Percentiles rank a stretch among this genome's conserved stretches.
phyloP scores from a whole-genome alignment of 352 stramenopile species.

The Phytophthora brassicae region DNA sequence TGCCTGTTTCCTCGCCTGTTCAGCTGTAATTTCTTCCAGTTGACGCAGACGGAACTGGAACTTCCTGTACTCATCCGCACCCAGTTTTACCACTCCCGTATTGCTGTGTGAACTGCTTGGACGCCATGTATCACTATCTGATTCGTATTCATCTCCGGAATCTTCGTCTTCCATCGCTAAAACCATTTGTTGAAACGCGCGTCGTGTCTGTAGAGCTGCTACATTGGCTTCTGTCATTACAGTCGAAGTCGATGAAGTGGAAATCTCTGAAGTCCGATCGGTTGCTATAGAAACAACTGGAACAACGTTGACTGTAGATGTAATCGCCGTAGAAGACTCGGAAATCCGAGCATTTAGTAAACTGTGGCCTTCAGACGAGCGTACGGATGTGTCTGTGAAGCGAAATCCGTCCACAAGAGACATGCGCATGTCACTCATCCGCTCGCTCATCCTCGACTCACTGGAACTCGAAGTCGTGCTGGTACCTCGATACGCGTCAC shows the following conservation, averaged over 20 bases:
- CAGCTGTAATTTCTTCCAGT: slow-evolving; percentile 70
- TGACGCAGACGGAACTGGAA: slow-evolving; percentile 84
- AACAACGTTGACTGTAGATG: slow-evolving; percentile 1
- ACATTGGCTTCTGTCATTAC: slow-evolving; percentile 68
- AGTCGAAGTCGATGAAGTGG: slow-evolving; percentile 8
- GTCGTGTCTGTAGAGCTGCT: slow-evolving; percentile 72
- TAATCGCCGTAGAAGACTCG: slow-evolving; percentile 31
- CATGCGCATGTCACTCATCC: slow-evolving; percentile 35
- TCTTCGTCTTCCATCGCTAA: slow-evolving; percentile 81
- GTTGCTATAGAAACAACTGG: background rate
- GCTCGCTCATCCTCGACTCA: slow-evolving; percentile 28
- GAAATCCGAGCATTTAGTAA: slow-evolving; percentile 35
- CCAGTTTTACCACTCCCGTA: slow-evolving; percentile 50
- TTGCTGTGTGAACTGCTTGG: slow-evolving; percentile 27
- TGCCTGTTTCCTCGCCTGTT: slow-evolving; percentile 71
- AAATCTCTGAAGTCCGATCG: slow-evolving; percentile 12
- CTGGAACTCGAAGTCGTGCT: slow-evolving; percentile 25
- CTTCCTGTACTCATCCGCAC: slow-evolving; percentile 75
- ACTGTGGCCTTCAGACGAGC: slow-evolving; percentile 25
- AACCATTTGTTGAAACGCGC: slow-evolving; percentile 84
- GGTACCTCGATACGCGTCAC: slow-evolving; percentile 32
- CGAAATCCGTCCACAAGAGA: slow-evolving; percentile 35
- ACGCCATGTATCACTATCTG: slow-evolving; percentile 37
- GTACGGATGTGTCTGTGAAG: slow-evolving; percentile 26
- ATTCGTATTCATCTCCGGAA: slow-evolving; percentile 62